Conservation (phyloP, 2,329 filamentous ascomycete genomes). For the Sordariomycetes sp. region DNA sequence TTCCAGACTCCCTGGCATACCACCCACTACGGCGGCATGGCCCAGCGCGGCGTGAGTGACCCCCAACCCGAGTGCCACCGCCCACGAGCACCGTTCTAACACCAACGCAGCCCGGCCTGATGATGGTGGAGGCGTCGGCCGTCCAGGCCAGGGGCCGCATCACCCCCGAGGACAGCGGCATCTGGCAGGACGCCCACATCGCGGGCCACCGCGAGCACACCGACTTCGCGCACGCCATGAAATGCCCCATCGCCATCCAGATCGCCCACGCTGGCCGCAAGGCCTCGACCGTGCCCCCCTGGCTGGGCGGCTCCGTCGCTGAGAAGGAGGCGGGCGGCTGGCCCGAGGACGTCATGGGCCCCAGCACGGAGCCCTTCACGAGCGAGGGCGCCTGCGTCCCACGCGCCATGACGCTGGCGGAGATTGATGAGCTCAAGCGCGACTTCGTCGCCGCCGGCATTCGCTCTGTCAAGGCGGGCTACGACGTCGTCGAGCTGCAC, state of each 20-base stretch:
- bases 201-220: constrained; percentile 44
- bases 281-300: constrained; percentile 44
- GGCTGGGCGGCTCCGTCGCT: constrained; percentile 50
- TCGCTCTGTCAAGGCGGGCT: constrained; percentile 52
- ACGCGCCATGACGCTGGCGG: constrained; percentile 51
- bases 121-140: constrained; percentile 59
- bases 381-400: constrained; percentile 44
- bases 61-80: constrained; percentile 10
- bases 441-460: constrained; percentile 44
- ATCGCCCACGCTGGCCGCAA: constrained; percentile 65
- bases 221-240: constrained; percentile 47
- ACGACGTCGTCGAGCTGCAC: constrained; percentile 64
- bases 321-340: constrained; percentile 29
- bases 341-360: constrained; percentile 37
- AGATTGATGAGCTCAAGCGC: constrained; percentile 54
- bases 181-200: constrained; percentile 65
- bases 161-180: constrained; percentile 55
- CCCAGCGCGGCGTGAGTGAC: neutral
- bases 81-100: constrained; percentile 15
- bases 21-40: constrained; percentile 62
- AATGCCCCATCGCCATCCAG: constrained; percentile 61
- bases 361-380: constrained; percentile 29
- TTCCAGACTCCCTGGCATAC: constrained; percentile 64
- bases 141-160: constrained; percentile 61
- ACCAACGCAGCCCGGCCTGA: constrained; percentile 38